Conservation (phyloP, 192 early-diverging fungal genomes). For the Phycomyces blakesleeanus region DNA sequence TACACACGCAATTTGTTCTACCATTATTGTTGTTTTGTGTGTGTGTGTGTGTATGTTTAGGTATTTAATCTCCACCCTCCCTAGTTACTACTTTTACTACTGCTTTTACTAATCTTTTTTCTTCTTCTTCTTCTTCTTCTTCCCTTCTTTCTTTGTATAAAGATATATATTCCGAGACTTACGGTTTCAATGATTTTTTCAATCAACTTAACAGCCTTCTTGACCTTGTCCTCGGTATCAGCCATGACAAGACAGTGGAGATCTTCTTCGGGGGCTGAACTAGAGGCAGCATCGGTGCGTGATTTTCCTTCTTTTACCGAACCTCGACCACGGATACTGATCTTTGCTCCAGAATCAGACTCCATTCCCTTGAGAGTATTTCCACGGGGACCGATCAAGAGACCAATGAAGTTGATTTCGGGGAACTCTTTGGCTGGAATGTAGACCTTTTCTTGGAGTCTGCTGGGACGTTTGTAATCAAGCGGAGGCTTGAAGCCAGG, state of each 20-base stretch:
- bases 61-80: too few species aligned
- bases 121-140: too few species aligned
- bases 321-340: constrained; percentile 93
- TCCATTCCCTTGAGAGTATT: constrained; percentile 97
- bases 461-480: constrained; percentile 84
- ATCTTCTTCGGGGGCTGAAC: constrained; percentile 68
- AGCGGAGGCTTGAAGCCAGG: constrained; percentile 84
- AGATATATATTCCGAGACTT: too few species aligned
- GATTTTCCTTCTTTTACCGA: constrained; percentile 95
- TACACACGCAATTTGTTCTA: neutral
- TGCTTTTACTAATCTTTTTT: too few species aligned
- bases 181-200: constrained; percentile 92
- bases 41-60: too few species aligned
- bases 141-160: too few species aligned
- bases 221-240: constrained; percentile 85
- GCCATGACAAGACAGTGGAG: constrained; percentile 90
- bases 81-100: too few species aligned
- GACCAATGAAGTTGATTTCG: constrained; percentile 96
- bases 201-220: constrained; percentile 79
- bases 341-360: constrained; percentile 88
- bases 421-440: constrained; percentile 95
- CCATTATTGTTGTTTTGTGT: neutral
- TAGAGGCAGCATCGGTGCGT: constrained; percentile 45
- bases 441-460: constrained; percentile 87
- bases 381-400: constrained; percentile 94